Percentiles rank a stretch among this genome's conserved stretches.
Conservation (phyloP, 2,329 filamentous ascomycete species). For the Teratosphaeria destructans region DNA sequence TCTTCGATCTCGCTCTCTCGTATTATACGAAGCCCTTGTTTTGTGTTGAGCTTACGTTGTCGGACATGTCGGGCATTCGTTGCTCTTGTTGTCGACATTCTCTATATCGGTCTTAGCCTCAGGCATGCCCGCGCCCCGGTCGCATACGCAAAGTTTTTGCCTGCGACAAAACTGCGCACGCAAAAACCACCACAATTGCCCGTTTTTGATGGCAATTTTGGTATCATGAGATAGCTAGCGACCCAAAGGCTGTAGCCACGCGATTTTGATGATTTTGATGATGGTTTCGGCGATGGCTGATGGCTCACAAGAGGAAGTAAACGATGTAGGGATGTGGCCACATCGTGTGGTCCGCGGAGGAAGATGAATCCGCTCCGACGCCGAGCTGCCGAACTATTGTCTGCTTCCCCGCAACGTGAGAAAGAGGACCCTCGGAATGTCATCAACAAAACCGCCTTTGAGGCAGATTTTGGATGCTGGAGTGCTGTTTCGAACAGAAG, state of each 20-base stretch:
- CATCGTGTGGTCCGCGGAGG: too few relatives aligned
- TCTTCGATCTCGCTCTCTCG: slow-evolving; percentile 85
- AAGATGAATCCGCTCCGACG: too few relatives aligned
- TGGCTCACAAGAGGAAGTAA: not conserved
- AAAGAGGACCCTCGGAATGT: not conserved
- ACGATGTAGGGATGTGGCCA: too few relatives aligned
- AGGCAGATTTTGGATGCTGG: not conserved
- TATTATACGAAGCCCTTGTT: slow-evolving; percentile 77
- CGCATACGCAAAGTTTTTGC: not conserved
- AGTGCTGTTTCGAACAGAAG: not conserved
- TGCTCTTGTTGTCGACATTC: slow-evolving; percentile 16
- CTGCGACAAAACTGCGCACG: not conserved
- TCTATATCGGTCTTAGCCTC: slow-evolving; percentile 1
- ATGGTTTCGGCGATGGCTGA: slow-evolving; percentile 8
- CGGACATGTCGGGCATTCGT: slow-evolving; percentile 42
- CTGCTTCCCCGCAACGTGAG: not conserved
- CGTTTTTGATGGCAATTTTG: slow-evolving; percentile 5
- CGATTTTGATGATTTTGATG: slow-evolving; percentile 4
- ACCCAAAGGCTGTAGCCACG: not conserved
- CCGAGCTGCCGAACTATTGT: too few relatives aligned
- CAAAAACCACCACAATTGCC: not conserved
- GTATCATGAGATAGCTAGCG: slow-evolving; percentile 8
- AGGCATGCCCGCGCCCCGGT: slow-evolving; percentile 4
- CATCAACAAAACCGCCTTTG: not conserved
- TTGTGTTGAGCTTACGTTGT: slow-evolving; percentile 85